Percentiles rank a stretch among this genome's conserved stretches.
phyloP scores from a whole-genome alignment of 805 yeast species.

The Naumovozyma baii region DNA sequence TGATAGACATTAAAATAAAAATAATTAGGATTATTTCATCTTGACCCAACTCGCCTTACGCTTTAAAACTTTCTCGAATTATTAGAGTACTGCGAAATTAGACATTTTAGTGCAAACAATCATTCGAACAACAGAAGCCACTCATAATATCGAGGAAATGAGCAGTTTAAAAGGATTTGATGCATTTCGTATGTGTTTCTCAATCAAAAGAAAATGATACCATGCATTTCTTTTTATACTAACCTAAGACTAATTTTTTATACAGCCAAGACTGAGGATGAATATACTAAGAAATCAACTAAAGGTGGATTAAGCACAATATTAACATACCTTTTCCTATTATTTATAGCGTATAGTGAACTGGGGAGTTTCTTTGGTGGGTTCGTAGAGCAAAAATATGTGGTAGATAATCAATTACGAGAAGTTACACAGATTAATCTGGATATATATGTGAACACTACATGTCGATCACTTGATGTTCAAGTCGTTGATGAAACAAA shows the following conservation, averaged over 20 bases:
- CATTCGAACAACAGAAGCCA: too few relatives aligned
- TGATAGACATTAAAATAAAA: too few relatives aligned
- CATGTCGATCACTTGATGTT: constrained; percentile 67
- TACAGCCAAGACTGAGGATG: constrained; percentile 49
- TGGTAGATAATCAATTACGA: constrained; percentile 54
- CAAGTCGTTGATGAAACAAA: constrained; percentile 68
- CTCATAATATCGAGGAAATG: neutral
- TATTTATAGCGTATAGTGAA: constrained; percentile 74
- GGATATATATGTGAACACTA: constrained; percentile 74
- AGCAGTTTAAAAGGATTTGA: constrained; percentile 41
- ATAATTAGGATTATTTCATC: too few relatives aligned
- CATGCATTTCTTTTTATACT: too few relatives aligned
- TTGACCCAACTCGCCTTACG: too few relatives aligned
- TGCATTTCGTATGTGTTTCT: constrained; percentile 50
- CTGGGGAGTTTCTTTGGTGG: constrained; percentile 82
- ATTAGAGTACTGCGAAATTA: too few relatives aligned
- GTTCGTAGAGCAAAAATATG: constrained; percentile 62
- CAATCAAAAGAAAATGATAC: too few relatives aligned
- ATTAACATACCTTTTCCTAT: constrained; percentile 47
- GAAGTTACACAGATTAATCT: constrained; percentile 59
- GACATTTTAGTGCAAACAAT: too few relatives aligned
- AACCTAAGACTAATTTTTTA: neutral
- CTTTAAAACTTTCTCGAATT: too few relatives aligned
- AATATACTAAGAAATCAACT: constrained; percentile 61
- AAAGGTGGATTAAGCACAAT: constrained; percentile 73